Conservation (phyloP, 2,329 filamentous ascomycete species). For the Colletotrichum sp. region DNA sequence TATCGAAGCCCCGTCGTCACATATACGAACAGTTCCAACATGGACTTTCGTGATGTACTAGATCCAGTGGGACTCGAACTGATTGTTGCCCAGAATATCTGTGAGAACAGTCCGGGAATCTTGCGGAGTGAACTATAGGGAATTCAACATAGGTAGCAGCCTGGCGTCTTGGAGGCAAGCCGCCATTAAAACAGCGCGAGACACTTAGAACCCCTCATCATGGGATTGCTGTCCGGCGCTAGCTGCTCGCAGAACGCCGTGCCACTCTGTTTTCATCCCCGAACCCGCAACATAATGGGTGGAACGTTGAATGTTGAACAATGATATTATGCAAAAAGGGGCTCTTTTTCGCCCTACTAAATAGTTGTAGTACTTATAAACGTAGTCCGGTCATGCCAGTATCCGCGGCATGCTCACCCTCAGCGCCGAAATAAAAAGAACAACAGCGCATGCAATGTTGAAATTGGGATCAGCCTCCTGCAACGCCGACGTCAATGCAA, state of each 20-base stretch:
- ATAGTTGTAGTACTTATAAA: conserved; percentile 1
- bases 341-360: neutral
- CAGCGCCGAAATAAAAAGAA: conserved; percentile 1
- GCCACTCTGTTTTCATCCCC: neutral
- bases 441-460: conserved; percentile 20
- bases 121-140: neutral
- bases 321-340: conserved; percentile 8
- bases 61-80: neutral
- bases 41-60: neutral
- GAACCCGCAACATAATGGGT: neutral
- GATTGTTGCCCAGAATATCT: too few species aligned
- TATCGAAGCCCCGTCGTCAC: neutral
- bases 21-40: neutral
- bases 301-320: neutral
- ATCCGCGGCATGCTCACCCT: conserved; percentile 4
- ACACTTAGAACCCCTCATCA: neutral
- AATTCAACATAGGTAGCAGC: neutral
- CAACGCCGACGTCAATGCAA: conserved; percentile 21
- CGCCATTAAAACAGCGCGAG: neutral
- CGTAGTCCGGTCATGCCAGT: neutral
- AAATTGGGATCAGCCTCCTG: conserved; percentile 20
- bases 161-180: neutral
- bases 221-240: neutral
- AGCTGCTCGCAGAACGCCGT: neutral
- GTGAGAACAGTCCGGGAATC: too few species aligned